phyloP scores from a whole-genome alignment of 2,329 filamentous ascomycete genomes.

The Aspergillus niger region DNA sequence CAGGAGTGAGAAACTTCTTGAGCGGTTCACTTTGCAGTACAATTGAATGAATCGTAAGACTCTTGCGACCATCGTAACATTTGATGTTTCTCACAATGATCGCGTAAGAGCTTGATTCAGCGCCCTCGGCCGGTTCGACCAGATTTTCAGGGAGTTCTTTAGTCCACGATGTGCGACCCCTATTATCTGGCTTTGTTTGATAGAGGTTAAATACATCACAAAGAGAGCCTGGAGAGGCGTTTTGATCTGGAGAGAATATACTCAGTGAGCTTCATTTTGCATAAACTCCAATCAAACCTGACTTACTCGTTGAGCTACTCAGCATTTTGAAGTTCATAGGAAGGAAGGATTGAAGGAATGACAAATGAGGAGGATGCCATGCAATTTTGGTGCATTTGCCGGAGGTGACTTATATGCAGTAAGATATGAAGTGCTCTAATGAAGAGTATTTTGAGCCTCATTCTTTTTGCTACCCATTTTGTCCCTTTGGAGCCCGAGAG shows the following conservation, averaged over 20 bases:
- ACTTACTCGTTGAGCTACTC: too few species aligned
- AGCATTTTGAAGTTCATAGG: too few species aligned
- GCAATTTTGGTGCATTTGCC: too few species aligned
- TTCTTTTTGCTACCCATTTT: too few species aligned
- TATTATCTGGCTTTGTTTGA: neutral
- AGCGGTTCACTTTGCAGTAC: neutral
- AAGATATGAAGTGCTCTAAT: too few species aligned
- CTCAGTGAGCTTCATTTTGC: too few species aligned
- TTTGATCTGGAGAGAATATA: neutral
- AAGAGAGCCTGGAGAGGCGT: neutral
- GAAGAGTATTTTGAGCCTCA: too few species aligned
- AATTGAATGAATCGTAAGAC: conserved; percentile 59
- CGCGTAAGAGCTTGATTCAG: conserved; percentile 63
- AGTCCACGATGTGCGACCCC: neutral
- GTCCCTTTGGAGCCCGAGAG: too few species aligned
- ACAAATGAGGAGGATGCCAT: too few species aligned
- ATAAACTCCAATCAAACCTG: too few species aligned
- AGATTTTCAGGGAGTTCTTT: neutral
- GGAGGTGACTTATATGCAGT: too few species aligned
- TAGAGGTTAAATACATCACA: neutral
- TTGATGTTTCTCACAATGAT: conserved; percentile 62
- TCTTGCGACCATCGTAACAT: conserved; percentile 61
- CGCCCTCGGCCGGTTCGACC: conserved; percentile 51
- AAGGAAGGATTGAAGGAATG: too few species aligned
- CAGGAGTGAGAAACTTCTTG: neutral